Evolutionary conservation across 2,329 filamentous ascomycete genomes (phyloP).

Genomic region (Apiospora phragmitis): DNA sequence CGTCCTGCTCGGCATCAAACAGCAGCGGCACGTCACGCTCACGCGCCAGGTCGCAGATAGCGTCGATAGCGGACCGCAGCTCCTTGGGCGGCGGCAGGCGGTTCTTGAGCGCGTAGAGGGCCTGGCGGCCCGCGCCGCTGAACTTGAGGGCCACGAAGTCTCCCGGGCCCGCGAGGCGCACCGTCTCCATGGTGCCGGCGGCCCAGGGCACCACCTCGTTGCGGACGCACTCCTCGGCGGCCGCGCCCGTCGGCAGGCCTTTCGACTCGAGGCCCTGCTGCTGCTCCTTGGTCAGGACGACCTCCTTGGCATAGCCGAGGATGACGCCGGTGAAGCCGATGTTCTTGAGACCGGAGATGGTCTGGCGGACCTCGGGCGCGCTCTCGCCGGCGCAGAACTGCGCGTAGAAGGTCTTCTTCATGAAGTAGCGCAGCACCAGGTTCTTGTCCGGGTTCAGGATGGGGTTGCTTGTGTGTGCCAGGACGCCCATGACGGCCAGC

Average conservation of each 20-base stretch:
- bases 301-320: constrained; percentile 80
- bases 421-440: constrained; percentile 64
- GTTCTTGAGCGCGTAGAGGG: constrained; percentile 65
- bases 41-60: constrained; percentile 72
- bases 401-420: constrained; percentile 84
- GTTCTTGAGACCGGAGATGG: constrained; percentile 64
- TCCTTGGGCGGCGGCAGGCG: constrained; percentile 62
- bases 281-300: constrained; percentile 65
- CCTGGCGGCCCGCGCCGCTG: constrained; percentile 77
- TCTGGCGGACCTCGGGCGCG: constrained; percentile 64
- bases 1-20: constrained; percentile 83
- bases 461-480: constrained; percentile 68
- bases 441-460: constrained; percentile 76
- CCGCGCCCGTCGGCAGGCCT: constrained; percentile 41
- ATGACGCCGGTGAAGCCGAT: constrained; percentile 85
- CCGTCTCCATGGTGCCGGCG: constrained; percentile 72
- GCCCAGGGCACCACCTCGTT: constrained; percentile 72
- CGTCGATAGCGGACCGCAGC: constrained; percentile 69
- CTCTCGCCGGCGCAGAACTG: constrained; percentile 90
- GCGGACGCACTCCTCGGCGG: constrained; percentile 48
- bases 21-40: constrained; percentile 71
- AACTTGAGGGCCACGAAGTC: constrained; percentile 74
- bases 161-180: constrained; percentile 68
- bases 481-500: constrained; percentile 63
- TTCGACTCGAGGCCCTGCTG: constrained; percentile 43